Base-by-base conservation (phyloP, 106 monocot species). In the Phalaenopsis equestris region DNA sequence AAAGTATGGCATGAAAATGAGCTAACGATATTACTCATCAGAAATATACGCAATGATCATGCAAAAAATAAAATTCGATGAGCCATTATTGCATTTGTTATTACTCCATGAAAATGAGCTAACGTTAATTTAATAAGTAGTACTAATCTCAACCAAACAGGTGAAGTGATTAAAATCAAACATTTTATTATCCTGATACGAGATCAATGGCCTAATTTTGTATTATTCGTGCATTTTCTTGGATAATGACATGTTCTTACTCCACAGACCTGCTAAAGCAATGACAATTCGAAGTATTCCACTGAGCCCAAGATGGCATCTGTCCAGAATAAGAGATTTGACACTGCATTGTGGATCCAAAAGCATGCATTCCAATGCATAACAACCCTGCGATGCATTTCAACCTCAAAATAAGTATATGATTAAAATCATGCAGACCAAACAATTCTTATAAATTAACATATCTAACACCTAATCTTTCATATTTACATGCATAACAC, bases 181-280 rank as follows among this genome's bases (percentile, higher is more conserved):
- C 64, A 64, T 64, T 70, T 39, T 38, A 39, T 70, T 70, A 14
- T 61, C 61, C 6, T 61, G 21, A 61, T 61, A 61, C 37, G 70
- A 70, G 70, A 36, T 11, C 70, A 37, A 36, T 39, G 21, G 70
- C 14, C 64, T 70, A 14, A 37, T 68, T 68, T 36, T 68, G 18
- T 64, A 64, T 64, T n/a, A n/a, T 21, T 21, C 23, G 5, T 23
- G 37, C 36, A 70, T 70, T 37, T 70, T 36, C 38, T 70, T 70
- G 70, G 70, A 70, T 70, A 70, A 70, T 12, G 70, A 70, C 37
- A 70, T 19, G 30, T 14, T 70, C 38, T 70, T 47, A 16, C 52
- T 41, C 79, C 81, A 55, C 80, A 83, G 17, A 97, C 97, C 97
- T 90, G 90, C 67, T 38, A 92, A 38, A 47, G 90, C 88, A 80